phyloP scores from a whole-genome alignment of 1,284 basidiomycete genomes.

The Inonotus hispidus region DNA sequence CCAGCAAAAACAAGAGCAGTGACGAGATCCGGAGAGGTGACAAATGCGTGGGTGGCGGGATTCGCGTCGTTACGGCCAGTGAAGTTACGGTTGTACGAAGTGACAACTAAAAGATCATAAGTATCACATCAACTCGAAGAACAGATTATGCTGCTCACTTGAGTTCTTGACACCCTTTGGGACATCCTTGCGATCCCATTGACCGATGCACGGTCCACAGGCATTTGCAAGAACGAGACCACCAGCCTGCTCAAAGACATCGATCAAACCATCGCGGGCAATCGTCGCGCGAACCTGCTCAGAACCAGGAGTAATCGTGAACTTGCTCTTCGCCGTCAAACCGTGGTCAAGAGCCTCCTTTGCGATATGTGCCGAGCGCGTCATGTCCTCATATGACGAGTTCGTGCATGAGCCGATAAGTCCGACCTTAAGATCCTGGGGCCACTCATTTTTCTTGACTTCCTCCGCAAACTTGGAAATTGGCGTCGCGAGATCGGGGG shows the following conservation, averaged over 20 bases:
- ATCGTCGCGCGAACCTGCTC: conserved; percentile 99
- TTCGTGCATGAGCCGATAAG: conserved; percentile 99
- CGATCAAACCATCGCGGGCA: conserved; percentile 92
- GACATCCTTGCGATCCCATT: conserved; percentile 97
- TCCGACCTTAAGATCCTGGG: conserved; percentile 92
- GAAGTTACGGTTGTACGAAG: conserved; percentile 99
- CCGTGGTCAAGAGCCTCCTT: conserved; percentile 85
- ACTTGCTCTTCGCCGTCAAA: conserved; percentile 86
- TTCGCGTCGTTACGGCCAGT: conserved; percentile 99
- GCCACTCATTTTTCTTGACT: conserved; percentile 97
- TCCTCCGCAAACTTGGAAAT: conserved; percentile 92
- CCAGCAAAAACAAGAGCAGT: conserved; percentile 98
- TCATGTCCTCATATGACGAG: conserved; percentile 99
- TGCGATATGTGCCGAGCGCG: conserved; percentile 92
- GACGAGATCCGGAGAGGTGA: conserved; percentile 96
- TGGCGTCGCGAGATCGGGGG: conserved; percentile 92
- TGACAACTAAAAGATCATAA: conserved; percentile 62
- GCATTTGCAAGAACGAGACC: conserved; percentile 97
- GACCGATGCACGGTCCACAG: conserved; percentile 98
- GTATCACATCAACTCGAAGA: not conserved
- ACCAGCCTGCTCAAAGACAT: conserved; percentile 80
- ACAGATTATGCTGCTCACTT: conserved; percentile 43
- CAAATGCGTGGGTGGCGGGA: conserved; percentile 98
- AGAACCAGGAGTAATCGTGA: conserved; percentile 97
- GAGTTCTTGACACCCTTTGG: conserved; percentile 97